Conservation (phyloP, 2,329 filamentous ascomycete species). For the Chaetomium strumarium region DNA sequence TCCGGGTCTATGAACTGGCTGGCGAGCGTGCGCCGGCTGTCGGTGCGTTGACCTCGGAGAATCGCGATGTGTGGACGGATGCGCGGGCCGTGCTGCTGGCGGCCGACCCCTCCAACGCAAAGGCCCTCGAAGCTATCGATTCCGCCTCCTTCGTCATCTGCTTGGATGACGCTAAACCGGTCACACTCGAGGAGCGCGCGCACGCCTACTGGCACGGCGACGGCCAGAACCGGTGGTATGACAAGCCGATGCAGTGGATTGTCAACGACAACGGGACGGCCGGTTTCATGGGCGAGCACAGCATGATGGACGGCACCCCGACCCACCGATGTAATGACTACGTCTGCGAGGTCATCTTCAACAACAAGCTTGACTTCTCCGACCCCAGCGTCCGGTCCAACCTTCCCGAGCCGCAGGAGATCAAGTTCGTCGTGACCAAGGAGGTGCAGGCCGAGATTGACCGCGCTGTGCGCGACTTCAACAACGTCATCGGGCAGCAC, state of each 20-base stretch:
- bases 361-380: constrained; percentile 88
- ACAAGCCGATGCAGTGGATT: constrained; percentile 98
- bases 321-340: constrained; percentile 97
- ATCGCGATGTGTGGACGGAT: constrained; percentile 89
- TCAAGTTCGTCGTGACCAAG: constrained; percentile 73
- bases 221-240: constrained; percentile 91
- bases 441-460: constrained; percentile 73
- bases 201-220: constrained; percentile 98
- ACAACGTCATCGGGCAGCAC: constrained; percentile 74
- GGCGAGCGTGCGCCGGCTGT: constrained; percentile 64
- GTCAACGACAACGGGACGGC: constrained; percentile 96
- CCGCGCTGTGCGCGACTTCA: constrained; percentile 72
- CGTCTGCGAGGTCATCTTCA: constrained; percentile 84
- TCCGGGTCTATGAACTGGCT: constrained; percentile 72
- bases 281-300: constrained; percentile 97
- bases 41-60: constrained; percentile 81
- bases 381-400: constrained; percentile 71
- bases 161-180: constrained; percentile 82
- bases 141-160: constrained; percentile 87
- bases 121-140: constrained; percentile 74
- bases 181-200: constrained; percentile 92
- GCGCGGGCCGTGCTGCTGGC: constrained; percentile 70
- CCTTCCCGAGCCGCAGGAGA: constrained; percentile 70
- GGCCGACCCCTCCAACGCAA: constrained; percentile 72
- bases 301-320: constrained; percentile 99